Evolutionary conservation across 495 filamentous ascomycete genomes (phyloP).

Genomic region (Apodospora peruviana): DNA sequence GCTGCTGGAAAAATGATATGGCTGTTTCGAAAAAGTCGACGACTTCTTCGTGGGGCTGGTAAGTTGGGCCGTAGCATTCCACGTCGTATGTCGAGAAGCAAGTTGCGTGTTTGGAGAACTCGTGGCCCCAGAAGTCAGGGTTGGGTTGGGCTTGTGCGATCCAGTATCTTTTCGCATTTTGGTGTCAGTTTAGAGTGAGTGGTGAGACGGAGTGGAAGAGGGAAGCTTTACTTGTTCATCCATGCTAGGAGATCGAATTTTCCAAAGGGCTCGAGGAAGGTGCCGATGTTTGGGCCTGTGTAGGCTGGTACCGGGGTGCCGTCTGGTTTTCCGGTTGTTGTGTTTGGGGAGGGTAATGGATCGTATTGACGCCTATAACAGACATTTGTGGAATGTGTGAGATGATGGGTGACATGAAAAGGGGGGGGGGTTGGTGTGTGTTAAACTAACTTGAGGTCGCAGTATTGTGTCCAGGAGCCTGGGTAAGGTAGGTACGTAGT

Average conservation of each 20-base stretch:
- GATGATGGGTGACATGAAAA: too few species aligned
- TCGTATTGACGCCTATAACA: slow-evolving; percentile 41
- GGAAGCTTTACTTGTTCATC: slow-evolving; percentile 35
- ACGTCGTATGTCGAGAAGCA: slow-evolving; percentile 48
- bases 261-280: slow-evolving; percentile 40
- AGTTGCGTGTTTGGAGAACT: slow-evolving; percentile 52
- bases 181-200: slow-evolving; percentile 1
- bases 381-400: not conserved
- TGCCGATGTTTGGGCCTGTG: slow-evolving; percentile 36
- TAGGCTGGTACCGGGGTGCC: slow-evolving; percentile 43
- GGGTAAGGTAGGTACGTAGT: not conserved
- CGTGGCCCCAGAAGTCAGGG: slow-evolving; percentile 47
- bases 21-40: slow-evolving; percentile 42
- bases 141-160: slow-evolving; percentile 37
- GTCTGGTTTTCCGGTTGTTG: slow-evolving; percentile 34
- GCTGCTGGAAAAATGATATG: slow-evolving; percentile 32
- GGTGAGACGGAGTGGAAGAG: not conserved
- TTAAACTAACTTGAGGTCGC: slow-evolving; percentile 33
- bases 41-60: slow-evolving; percentile 38
- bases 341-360: slow-evolving; percentile 45
- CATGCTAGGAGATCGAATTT: slow-evolving; percentile 41
- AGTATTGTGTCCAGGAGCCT: slow-evolving; percentile 50
- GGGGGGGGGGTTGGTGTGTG: too few species aligned
- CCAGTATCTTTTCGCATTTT: slow-evolving; percentile 27
- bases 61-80: slow-evolving; percentile 43